These are phyloP conservation scores for Backusella australiensis DNA, from an alignment of 192 early-diverging fungal species.

Conservation along the genomic window DNA sequence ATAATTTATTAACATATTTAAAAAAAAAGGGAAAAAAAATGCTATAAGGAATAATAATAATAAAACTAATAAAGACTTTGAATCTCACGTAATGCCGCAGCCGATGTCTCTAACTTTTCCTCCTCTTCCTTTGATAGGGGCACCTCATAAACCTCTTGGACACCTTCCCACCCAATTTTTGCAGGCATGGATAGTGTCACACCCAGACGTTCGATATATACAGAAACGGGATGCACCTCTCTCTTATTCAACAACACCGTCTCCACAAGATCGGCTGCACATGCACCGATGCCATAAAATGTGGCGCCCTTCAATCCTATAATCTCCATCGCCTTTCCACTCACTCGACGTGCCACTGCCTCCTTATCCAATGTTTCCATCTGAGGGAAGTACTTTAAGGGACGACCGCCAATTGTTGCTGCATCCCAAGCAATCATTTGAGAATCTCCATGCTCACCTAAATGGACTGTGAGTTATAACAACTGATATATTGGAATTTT, in stretches of 20 bases:
- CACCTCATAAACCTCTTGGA: conserved; percentile 69
- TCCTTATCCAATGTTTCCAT: conserved; percentile 57
- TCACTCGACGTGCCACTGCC: conserved; percentile 55
- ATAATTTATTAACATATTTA: neutral
- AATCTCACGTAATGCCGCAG: conserved; percentile 50
- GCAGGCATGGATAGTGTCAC: conserved; percentile 75
- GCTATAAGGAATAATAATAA: neutral
- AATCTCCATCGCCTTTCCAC: conserved; percentile 77
- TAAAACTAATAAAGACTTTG: conserved; percentile 1
- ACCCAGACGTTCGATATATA: conserved; percentile 60
- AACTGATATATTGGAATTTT: too few relatives aligned
- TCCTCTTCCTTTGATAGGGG: conserved; percentile 60
- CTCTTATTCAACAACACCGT: conserved; percentile 68
- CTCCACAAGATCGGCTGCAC: conserved; percentile 65
- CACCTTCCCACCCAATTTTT: conserved; percentile 71
- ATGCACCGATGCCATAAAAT: conserved; percentile 83
- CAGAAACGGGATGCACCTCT: conserved; percentile 67
- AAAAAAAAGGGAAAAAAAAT: neutral
- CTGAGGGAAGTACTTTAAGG: conserved; percentile 61
- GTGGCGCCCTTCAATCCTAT: conserved; percentile 86
- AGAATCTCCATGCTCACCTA: conserved; percentile 84
- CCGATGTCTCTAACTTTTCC: conserved; percentile 52
- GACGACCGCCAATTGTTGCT: conserved; percentile 67
- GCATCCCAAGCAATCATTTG: conserved; percentile 83
- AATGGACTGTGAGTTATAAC: too few relatives aligned